Conservation (phyloP, 495 filamentous ascomycete genomes). For the Aspergillus incahuasiensis region DNA sequence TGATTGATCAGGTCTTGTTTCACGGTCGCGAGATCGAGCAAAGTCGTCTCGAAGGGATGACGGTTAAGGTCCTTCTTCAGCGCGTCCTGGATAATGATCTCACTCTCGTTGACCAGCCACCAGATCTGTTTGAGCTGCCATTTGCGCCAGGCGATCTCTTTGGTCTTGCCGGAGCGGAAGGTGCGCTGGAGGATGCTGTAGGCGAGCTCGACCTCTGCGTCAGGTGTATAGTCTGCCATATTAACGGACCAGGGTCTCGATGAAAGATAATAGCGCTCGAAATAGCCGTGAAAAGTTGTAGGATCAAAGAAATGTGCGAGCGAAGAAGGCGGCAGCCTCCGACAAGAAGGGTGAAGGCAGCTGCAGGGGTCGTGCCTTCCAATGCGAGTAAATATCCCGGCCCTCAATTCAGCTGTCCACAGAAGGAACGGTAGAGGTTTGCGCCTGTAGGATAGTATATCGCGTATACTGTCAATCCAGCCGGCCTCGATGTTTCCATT, state of each 20-base stretch:
- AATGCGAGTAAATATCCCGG: no score
- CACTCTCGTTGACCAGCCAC: constrained; percentile 62
- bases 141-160: constrained; percentile 36
- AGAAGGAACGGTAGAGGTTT: no score
- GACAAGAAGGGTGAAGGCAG: no score
- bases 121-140: constrained; percentile 48
- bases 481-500: no score
- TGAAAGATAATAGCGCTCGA: no score
- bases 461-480: no score
- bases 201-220: constrained; percentile 13
- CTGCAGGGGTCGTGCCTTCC: no score
- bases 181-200: constrained; percentile 24
- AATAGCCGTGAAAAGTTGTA: no score
- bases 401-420: no score
- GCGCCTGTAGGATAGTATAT: no score
- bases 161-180: constrained; percentile 33
- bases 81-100: constrained; percentile 57
- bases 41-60: constrained; percentile 56
- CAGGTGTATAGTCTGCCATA: constrained; percentile 8
- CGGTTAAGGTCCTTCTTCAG: constrained; percentile 69
- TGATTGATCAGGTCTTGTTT: constrained; percentile 68
- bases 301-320: no score
- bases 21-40: constrained; percentile 60
- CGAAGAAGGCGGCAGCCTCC: no score
- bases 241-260: not conserved